Percentiles rank a stretch among this genome's conserved stretches.
Conservation (phyloP, 2,329 filamentous ascomycete genomes). For the Arachnomyces sp. region DNA sequence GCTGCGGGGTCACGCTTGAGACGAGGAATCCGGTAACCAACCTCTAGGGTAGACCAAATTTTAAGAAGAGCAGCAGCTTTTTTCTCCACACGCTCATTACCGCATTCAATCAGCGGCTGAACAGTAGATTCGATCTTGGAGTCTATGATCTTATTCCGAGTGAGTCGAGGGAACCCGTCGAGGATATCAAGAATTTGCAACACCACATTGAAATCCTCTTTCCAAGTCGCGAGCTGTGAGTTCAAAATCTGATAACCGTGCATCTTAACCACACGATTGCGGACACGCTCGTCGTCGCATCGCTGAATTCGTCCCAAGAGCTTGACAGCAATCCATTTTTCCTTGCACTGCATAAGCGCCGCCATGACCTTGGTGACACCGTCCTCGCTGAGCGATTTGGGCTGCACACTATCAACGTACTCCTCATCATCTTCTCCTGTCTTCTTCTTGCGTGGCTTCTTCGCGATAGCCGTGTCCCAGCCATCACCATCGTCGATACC, state of each 20-base stretch:
- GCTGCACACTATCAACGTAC: constrained; percentile 83
- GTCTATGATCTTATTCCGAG: constrained; percentile 93
- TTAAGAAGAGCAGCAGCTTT: constrained; percentile 66
- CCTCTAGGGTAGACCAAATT: constrained; percentile 81
- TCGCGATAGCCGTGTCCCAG: constrained; percentile 85
- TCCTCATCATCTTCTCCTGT: constrained; percentile 86
- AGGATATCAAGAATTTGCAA: constrained; percentile 85
- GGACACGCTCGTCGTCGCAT: constrained; percentile 77
- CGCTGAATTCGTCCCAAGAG: constrained; percentile 80
- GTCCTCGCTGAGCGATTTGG: constrained; percentile 69
- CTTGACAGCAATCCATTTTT: constrained; percentile 99
- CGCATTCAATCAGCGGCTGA: constrained; percentile 57
- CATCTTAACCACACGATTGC: constrained; percentile 86
- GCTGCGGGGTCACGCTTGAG: constrained; percentile 72
- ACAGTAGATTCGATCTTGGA: constrained; percentile 88
- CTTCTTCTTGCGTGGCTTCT: constrained; percentile 90
- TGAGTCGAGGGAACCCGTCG: constrained; percentile 79
- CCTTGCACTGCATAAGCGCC: constrained; percentile 92
- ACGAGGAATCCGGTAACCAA: constrained; percentile 86
- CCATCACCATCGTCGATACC: constrained; percentile 88
- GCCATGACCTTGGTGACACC: constrained; percentile 94
- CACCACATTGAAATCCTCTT: constrained; percentile 82
- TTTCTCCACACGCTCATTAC: constrained; percentile 66
- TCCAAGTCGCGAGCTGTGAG: constrained; percentile 74
- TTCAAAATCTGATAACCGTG: constrained; percentile 95